These are phyloP conservation scores for Hsuehochloa calcarea DNA, from an alignment of 176 grass and related monocot species.

Conservation along the genomic window DNA sequence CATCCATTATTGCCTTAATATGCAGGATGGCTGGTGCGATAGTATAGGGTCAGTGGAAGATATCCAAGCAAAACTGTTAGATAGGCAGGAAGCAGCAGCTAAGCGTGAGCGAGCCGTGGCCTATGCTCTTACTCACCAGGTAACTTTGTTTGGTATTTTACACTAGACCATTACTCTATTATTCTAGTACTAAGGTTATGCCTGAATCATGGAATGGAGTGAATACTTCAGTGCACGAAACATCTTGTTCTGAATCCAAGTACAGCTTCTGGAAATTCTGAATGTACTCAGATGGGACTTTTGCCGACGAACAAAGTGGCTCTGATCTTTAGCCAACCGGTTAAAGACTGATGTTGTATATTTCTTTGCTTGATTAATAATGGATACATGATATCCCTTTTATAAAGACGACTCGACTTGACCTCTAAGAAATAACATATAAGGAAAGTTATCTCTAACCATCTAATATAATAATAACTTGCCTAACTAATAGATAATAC, in stretches of 20 bases:
- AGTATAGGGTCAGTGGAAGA: conserved; percentile 90
- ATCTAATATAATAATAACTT: no score
- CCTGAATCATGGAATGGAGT: not conserved
- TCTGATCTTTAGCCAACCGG: no score
- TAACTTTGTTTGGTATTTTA: conserved; percentile 38
- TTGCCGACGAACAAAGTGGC: no score
- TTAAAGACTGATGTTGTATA: no score
- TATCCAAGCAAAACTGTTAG: conserved; percentile 85
- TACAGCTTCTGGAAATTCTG: not conserved
- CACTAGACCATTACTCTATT: not conserved
- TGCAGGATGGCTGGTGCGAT: conserved; percentile 96
- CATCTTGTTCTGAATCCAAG: not conserved
- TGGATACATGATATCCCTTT: no score
- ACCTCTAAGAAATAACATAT: no score
- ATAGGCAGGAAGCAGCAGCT: conserved; percentile 96
- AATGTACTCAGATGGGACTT: no score
- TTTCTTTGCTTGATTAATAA: no score
- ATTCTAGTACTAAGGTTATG: not conserved
- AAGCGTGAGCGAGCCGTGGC: conserved; percentile 93
- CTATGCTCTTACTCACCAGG: conserved; percentile 96
- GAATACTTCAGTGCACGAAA: conserved; percentile 5
- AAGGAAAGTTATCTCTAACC: no score
- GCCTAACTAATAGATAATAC: no score
- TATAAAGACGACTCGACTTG: no score
- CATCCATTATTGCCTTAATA: conserved; percentile 28